These are phyloP conservation scores for Crithidia expoeki DNA, from an alignment of 208 protist species.

Conservation along the genomic window DNA sequence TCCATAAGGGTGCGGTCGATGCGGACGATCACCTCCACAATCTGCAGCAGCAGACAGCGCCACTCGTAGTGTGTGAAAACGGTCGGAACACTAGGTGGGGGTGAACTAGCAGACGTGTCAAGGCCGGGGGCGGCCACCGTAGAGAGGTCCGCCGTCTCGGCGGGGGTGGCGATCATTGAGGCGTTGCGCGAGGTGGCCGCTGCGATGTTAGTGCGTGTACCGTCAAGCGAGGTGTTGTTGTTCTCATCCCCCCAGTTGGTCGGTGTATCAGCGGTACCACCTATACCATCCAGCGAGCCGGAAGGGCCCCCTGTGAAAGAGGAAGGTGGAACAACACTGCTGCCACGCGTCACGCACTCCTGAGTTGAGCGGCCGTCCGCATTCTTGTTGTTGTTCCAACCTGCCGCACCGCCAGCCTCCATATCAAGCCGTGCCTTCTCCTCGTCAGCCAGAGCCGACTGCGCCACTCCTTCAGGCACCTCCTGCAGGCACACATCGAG, in stretches of 20 bases:
- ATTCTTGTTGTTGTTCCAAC: background rate
- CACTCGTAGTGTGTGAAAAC: slow-evolving; percentile 47
- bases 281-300: background rate
- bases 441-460: slow-evolving; percentile 2
- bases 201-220: slow-evolving; percentile 1
- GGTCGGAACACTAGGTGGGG: background rate
- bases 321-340: slow-evolving; percentile 20
- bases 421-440: slow-evolving; percentile 1
- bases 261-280: background rate
- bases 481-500: slow-evolving; percentile 84
- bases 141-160: slow-evolving; percentile 6
- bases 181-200: slow-evolving; percentile 12
- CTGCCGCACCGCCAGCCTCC: background rate
- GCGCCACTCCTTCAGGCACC: slow-evolving; percentile 38
- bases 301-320: background rate
- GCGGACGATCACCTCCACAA: slow-evolving; percentile 58
- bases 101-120: background rate
- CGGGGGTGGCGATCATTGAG: slow-evolving; percentile 4
- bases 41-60: slow-evolving; percentile 49
- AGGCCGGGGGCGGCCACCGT: background rate
- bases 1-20: slow-evolving; percentile 49
- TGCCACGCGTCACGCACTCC: slow-evolving; percentile 16
- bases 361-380: slow-evolving; percentile 9
- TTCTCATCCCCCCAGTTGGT: slow-evolving; percentile 15
- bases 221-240: slow-evolving; percentile 6